Percentiles rank a stretch among this genome's conserved stretches.
phyloP scores from a whole-genome alignment of 345 rosid species.

The Reutealis trisperma region DNA sequence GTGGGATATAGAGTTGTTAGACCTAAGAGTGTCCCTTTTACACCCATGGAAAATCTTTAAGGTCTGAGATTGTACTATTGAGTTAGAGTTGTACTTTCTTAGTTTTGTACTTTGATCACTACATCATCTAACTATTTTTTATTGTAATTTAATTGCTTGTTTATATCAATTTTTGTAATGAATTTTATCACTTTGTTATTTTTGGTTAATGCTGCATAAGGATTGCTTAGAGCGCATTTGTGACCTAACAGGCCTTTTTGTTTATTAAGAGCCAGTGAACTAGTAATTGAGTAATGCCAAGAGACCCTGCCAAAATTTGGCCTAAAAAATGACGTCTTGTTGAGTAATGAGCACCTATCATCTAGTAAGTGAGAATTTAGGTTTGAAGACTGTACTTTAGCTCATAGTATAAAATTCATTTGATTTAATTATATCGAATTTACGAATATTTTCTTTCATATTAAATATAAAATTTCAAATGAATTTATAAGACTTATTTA shows the following conservation, averaged over 20 bases:
- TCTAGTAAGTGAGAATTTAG: too few species aligned
- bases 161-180: background rate
- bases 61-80: background rate
- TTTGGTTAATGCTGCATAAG: background rate
- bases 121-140: background rate
- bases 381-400: too few species aligned
- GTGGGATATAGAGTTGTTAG: constrained; percentile 49
- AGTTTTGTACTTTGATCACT: constrained; percentile 4
- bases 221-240: background rate
- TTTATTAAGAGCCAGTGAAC: background rate
- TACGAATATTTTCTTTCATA: too few species aligned
- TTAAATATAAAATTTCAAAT: too few species aligned
- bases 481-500: too few species aligned
- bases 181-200: background rate
- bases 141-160: background rate
- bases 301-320: background rate
- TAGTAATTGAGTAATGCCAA: background rate
- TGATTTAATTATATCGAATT: too few species aligned
- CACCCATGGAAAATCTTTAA: constrained; percentile 40
- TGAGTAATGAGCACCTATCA: too few species aligned
- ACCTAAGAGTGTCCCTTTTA: constrained; percentile 39
- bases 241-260: background rate
- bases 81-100: constrained; percentile 11
- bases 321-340: too few species aligned
- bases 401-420: too few species aligned